Percentiles rank a stretch among this genome's conserved stretches.
phyloP scores from a whole-genome alignment of 140 eudicot genomes.

The Stevia rebaudiana region DNA sequence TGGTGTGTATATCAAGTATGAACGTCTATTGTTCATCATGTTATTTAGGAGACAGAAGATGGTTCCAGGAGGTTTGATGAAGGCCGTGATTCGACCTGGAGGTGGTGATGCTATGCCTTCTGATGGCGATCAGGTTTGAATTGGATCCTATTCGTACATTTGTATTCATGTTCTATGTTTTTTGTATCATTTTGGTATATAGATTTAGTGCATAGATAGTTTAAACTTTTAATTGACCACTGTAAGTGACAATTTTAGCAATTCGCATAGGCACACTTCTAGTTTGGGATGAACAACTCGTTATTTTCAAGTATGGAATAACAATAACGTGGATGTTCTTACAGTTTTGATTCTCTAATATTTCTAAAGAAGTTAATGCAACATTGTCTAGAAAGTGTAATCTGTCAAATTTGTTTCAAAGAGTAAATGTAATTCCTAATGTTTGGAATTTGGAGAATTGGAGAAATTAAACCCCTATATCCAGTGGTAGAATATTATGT shows the following conservation, averaged over 20 bases:
- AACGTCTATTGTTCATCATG: neutral
- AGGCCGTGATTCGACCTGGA: conserved; percentile 87
- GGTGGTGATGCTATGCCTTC: conserved; percentile 64
- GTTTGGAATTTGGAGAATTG: too few relatives aligned
- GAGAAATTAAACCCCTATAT: conserved; percentile 3
- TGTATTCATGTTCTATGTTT: neutral
- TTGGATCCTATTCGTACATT: neutral
- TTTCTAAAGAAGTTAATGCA: conserved; percentile 4
- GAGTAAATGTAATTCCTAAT: neutral
- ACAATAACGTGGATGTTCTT: neutral
- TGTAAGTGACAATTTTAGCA: neutral
- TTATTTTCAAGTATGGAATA: neutral
- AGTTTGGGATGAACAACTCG: conserved; percentile 1
- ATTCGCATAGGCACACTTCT: neutral
- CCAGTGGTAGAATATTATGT: neutral
- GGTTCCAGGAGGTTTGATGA: conserved; percentile 92
- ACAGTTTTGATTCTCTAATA: neutral
- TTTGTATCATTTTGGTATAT: conserved; percentile 12
- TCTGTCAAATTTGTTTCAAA: conserved; percentile 9
- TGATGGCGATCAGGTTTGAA: conserved; percentile 85
- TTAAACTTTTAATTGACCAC: neutral
- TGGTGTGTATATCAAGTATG: neutral
- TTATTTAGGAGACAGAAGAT: conserved; percentile 69
- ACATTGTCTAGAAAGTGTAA: conserved; percentile 1
- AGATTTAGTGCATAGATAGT: conserved; percentile 1